Evolutionary conservation across 257 asterid species (phyloP), one percentile per base, ranked within the genome.

Genomic region (Rubia yunnanensis): DNA sequence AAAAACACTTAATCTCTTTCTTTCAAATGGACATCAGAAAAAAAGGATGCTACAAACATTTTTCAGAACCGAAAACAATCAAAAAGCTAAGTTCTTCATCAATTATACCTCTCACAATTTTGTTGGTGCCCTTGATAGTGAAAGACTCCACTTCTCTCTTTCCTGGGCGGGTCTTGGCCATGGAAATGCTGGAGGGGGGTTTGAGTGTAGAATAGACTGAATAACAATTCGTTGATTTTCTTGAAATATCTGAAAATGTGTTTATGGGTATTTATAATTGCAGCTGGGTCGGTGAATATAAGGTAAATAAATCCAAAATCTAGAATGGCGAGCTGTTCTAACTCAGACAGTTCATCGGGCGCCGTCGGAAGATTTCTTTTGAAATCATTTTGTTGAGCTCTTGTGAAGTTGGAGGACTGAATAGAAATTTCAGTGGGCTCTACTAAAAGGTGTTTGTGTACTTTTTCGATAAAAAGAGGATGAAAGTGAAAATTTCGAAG

Each of bases 61-160:
- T 14, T 14, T 8, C 10, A 48, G n/a, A 48, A 41, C 8, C 50
- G 15, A 7, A 48, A 5, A 48, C 15, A 48, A 14, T n/a, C 1
- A 48, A 48, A 48, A 48, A 48, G 49, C 30, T 18, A 26, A 5
- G 4, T 27, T 26, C 48, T 1, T 1, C 15, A 39, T 10, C 48
- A 39, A 44, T 32, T 10, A 22, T 80, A 87, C 95, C 86, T 79
- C 75, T 72, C 22, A 88, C 90, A 22, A 76, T 60, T 66, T 85
- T 78, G 75, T 79, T 75, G 52, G 92, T 77, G 77, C 91, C 90
- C 70, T 71, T 74, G 56, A 88, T 80, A 60, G 79, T 79, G 84
- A 76, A 83, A 18, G 74, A 68, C 41, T 72, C 79, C 62, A 85
- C 49, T 46, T 74, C 84, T 20, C 85, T 72, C 73, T 73, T 77